Percentiles rank a stretch among this genome's conserved stretches.
These are phyloP conservation scores for Gossypium sturtianum DNA, from an alignment of 345 rosid species.

Conservation along the genomic window DNA sequence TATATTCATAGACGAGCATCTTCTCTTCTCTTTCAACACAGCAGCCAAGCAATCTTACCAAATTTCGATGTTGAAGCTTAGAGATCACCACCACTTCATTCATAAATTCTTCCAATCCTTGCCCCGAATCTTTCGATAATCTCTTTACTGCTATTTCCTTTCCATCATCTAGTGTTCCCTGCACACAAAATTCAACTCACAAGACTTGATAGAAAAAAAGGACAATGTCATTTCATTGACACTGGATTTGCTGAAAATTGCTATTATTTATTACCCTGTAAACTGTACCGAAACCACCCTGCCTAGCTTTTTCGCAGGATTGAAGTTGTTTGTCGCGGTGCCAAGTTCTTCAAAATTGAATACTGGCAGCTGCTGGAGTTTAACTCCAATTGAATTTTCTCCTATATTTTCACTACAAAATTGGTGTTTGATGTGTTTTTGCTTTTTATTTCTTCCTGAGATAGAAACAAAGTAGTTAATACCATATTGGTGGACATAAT, in stretches of 20 bases:
- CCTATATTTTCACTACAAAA: not conserved
- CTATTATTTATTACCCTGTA: slow-evolving; percentile 23
- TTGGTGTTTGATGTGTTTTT: not conserved
- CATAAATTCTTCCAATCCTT: slow-evolving; percentile 23
- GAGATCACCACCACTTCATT: slow-evolving; percentile 35
- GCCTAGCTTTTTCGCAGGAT: not conserved
- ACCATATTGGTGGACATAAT: too few relatives aligned
- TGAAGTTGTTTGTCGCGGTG: slow-evolving; percentile 29
- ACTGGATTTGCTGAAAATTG: not conserved
- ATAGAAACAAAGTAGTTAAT: not conserved
- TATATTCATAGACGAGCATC: slow-evolving; percentile 29
- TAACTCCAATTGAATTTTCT: not conserved
- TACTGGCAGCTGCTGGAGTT: not conserved
- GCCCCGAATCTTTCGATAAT: not conserved
- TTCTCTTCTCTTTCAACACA: slow-evolving; percentile 29
- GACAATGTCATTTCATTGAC: not conserved
- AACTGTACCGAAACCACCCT: not conserved
- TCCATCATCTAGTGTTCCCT: not conserved
- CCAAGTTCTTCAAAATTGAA: slow-evolving; percentile 1
- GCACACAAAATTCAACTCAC: not conserved
- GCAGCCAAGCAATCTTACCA: slow-evolving; percentile 30
- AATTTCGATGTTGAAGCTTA: slow-evolving; percentile 34
- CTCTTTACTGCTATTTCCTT: not conserved
- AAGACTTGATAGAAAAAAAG: not conserved
- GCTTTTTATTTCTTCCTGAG: not conserved